A percentile compares a stretch with the other conserved stretches of the same genome.
Evolutionary conservation across 2,329 filamentous ascomycete species (phyloP).

Genomic region (Diplodia mutila): DNA sequence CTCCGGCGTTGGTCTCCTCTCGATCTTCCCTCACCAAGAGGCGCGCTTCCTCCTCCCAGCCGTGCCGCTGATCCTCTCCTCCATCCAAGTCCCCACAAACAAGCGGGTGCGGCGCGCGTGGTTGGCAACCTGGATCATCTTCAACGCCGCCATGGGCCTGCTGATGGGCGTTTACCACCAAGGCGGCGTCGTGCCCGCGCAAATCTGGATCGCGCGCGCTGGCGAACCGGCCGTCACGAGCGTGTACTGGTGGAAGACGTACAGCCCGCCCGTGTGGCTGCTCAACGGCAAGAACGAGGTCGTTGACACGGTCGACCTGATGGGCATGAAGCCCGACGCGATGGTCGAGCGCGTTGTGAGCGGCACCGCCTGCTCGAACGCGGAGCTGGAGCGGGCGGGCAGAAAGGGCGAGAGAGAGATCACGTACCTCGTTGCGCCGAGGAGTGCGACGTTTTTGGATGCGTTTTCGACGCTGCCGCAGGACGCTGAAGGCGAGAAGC

Average conservation of each 20-base stretch:
- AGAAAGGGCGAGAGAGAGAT: slow-evolving; percentile 57
- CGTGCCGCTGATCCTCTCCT: slow-evolving; percentile 76
- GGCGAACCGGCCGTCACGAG: slow-evolving; percentile 55
- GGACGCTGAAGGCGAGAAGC: neutral
- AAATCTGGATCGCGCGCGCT: slow-evolving; percentile 73
- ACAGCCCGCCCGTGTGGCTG: slow-evolving; percentile 79
- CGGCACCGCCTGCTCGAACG: slow-evolving; percentile 65
- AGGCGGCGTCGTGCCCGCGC: slow-evolving; percentile 74
- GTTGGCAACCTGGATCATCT: slow-evolving; percentile 67
- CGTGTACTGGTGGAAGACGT: slow-evolving; percentile 85
- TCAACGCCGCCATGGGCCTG: slow-evolving; percentile 69
- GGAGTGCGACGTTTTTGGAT: slow-evolving; percentile 72
- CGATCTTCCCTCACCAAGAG: slow-evolving; percentile 78
- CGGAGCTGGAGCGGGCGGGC: slow-evolving; percentile 39
- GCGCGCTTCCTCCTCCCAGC: slow-evolving; percentile 77
- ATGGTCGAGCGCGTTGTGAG: slow-evolving; percentile 63
- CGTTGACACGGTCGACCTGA: slow-evolving; percentile 72
- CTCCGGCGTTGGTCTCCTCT: slow-evolving; percentile 71
- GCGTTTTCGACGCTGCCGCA: slow-evolving; percentile 43
- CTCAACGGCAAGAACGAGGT: slow-evolving; percentile 75
- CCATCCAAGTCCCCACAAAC: slow-evolving; percentile 66
- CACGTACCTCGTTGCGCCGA: slow-evolving; percentile 67
- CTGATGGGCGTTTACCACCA: slow-evolving; percentile 85
- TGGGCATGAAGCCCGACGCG: slow-evolving; percentile 67
- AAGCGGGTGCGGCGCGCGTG: slow-evolving; percentile 48